Conservation (phyloP, 2,329 filamentous ascomycete species). For the Decorospora gaudefroyi region DNA sequence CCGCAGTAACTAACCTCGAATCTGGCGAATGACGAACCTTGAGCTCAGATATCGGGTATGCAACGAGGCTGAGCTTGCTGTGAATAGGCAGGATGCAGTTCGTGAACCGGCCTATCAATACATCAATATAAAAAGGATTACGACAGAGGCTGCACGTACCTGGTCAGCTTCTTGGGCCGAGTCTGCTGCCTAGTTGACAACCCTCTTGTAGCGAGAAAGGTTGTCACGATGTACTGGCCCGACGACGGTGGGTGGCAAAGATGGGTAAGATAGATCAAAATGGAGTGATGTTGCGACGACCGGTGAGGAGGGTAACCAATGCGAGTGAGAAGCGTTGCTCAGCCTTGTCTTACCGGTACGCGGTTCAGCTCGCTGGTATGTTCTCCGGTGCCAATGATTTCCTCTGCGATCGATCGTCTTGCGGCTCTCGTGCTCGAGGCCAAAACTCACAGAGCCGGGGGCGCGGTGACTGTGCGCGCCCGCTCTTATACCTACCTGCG, state of each 20-base stretch:
- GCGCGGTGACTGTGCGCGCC: background rate
- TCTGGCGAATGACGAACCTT: conserved; percentile 11
- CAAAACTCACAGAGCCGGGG: background rate
- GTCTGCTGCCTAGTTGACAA: conserved; percentile 19
- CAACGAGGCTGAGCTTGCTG: conserved; percentile 14
- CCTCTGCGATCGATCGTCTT: background rate
- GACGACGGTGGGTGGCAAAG: background rate
- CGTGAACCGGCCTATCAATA: background rate
- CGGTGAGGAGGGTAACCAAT: conserved; percentile 24
- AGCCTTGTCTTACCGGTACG: conserved; percentile 18
- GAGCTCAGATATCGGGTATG: conserved; percentile 1
- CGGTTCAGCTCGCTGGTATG: conserved; percentile 18
- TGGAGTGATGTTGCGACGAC: conserved; percentile 11
- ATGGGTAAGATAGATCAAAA: conserved; percentile 5
- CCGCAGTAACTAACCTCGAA: conserved; percentile 7
- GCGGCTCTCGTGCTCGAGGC: background rate
- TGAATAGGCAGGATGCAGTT: conserved; percentile 1
- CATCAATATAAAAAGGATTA: conserved; percentile 2
- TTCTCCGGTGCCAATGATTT: background rate
- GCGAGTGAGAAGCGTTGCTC: conserved; percentile 9
- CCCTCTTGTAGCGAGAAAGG: conserved; percentile 4
- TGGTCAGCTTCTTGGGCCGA: conserved; percentile 12
- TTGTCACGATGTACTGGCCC: conserved; percentile 13
- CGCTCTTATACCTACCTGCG: conserved; percentile 10
- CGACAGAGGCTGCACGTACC: conserved; percentile 11